Evolutionary conservation across 768 basidiomycete species (phyloP), one percentile per base, ranked within the genome.

Genomic region (Astraeus odoratus): DNA sequence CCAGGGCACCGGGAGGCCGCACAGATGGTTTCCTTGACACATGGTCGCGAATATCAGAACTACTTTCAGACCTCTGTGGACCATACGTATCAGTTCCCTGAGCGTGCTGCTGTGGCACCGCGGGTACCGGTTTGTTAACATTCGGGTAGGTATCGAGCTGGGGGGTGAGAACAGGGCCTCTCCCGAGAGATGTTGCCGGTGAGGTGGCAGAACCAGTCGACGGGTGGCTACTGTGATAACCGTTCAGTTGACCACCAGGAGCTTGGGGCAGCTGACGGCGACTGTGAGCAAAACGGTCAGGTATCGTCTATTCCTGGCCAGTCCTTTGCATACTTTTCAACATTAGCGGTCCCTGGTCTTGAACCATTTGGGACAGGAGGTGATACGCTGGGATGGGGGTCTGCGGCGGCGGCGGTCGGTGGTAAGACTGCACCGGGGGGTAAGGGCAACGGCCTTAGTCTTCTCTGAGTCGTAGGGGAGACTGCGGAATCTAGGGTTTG

Each of bases 71-170:
- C n/a, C 27, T 25, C 35, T 43, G 46, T 15, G 27, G 10, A 26
- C 26, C 42, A 19, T 43, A 24, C 25, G 15, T 30, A 34, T 58
- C 61, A 3, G 26, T 19, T 3, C 37, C 44, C 16, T 42, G 37
- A 12, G 30, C 19, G 4, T 39, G 6, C 16, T 47, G 46, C 5
- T 42, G 25, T 1, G 61, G 62, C 8, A 64, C 52, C 2, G 61
- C 54, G 6, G 62, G 62, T 3, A 64, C 61, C 10, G 62, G 61
- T 44, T 64, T 64, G 50, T 61, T 50, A 13, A 65, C 31, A 25
- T 62, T 64, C 1, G 53, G 51, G 3, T 16, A 15, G 13, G 43
- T 8, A 19, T 64, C 62, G 3, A 57, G 41, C 29, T 50, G 58
- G 18, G 42, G 39, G 41, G 34, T 43, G 15, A 23, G 2, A 23